A percentile compares a stretch with the other conserved stretches of the same genome.
Evolutionary conservation across 495 filamentous ascomycete genomes (phyloP).

Genomic region (Bathelium albidoporum): DNA sequence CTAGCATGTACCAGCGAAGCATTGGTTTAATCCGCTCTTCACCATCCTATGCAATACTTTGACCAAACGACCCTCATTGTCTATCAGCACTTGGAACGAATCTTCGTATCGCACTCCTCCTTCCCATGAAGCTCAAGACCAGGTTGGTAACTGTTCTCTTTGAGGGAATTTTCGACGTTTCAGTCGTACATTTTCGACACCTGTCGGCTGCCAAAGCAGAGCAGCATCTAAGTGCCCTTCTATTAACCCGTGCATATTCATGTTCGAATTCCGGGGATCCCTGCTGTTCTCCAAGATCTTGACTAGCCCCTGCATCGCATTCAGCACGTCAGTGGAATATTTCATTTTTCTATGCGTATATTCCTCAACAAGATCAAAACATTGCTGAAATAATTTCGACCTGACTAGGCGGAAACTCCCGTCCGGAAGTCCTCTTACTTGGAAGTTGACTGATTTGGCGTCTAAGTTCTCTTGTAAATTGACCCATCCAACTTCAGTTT

Average conservation of each 20-base stretch:
- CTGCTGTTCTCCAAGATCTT: neutral
- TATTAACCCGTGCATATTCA: neutral
- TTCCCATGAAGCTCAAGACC: slow-evolving; percentile 7
- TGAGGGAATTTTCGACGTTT: neutral
- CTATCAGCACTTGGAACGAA: neutral
- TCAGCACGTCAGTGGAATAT: slow-evolving; percentile 1
- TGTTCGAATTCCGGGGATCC: neutral
- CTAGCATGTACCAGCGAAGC: slow-evolving; percentile 4
- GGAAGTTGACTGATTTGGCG: neutral
- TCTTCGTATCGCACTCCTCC: neutral
- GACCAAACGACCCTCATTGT: neutral
- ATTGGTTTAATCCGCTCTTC: slow-evolving; percentile 5
- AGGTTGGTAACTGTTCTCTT: neutral
- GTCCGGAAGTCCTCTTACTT: neutral
- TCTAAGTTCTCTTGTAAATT: too few species aligned
- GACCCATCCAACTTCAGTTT: neutral
- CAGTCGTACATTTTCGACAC: neutral
- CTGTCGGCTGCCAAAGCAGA: neutral
- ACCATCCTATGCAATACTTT: neutral
- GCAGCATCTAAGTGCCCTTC: neutral
- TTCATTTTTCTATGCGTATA: slow-evolving; percentile 2
- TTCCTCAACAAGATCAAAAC: neutral
- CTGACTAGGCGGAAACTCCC: slow-evolving; percentile 1
- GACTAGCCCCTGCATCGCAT: slow-evolving; percentile 3
- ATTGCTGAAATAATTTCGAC: neutral